Conservation (phyloP, 2,329 filamentous ascomycete genomes). For the Neurospora sp. region DNA sequence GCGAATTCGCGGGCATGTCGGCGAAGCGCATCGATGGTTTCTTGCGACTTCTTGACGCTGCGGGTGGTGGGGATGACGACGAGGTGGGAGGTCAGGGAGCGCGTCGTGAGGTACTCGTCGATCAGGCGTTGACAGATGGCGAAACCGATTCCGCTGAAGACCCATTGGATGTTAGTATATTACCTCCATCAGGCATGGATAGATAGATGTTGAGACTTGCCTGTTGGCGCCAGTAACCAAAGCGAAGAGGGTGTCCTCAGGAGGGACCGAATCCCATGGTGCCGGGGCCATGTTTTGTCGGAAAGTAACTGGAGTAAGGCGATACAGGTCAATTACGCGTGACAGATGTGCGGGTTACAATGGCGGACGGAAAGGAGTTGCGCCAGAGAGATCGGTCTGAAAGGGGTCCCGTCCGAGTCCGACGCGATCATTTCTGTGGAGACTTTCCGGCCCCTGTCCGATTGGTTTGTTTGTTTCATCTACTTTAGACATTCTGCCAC, state of each 20-base stretch:
- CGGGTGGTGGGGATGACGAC: slow-evolving; percentile 79
- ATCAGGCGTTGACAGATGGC: slow-evolving; percentile 76
- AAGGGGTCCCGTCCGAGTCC: not conserved
- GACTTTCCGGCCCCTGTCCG: not conserved
- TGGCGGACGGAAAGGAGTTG: not conserved
- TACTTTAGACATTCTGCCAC: not conserved
- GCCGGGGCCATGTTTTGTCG: slow-evolving; percentile 17
- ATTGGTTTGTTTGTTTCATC: not conserved
- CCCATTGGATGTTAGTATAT: not conserved
- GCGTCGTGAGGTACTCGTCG: slow-evolving; percentile 72
- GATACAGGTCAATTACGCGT: not conserved
- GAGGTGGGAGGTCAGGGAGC: slow-evolving; percentile 57
- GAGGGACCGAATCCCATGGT: slow-evolving; percentile 25
- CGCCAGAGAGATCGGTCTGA: not conserved
- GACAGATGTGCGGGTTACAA: not conserved
- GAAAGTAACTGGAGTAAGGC: no score
- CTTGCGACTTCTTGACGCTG: slow-evolving; percentile 59
- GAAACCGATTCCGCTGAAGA: slow-evolving; percentile 69
- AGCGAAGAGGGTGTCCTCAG: slow-evolving; percentile 45
- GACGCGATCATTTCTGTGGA: not conserved
- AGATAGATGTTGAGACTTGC: slow-evolving; percentile 34
- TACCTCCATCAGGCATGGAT: not conserved
- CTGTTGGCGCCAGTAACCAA: slow-evolving; percentile 82
- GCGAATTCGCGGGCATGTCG: slow-evolving; percentile 46
- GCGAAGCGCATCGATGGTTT: slow-evolving; percentile 57